Percentiles rank a stretch among this genome's conserved stretches.
These are phyloP conservation scores for Talaromyces rugulosus DNA, from an alignment of 2,329 filamentous ascomycete species.

Conservation along the genomic window DNA sequence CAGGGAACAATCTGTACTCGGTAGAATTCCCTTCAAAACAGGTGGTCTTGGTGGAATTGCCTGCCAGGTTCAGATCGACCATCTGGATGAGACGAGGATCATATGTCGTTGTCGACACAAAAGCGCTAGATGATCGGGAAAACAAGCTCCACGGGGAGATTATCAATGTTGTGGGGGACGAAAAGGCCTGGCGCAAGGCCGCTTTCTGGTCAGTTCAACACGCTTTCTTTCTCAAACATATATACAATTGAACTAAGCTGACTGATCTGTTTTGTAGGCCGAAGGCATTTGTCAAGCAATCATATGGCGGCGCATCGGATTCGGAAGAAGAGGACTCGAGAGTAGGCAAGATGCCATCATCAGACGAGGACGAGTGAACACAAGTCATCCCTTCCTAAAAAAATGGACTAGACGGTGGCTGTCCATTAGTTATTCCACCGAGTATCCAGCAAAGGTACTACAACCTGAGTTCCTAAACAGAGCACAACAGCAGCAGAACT, in stretches of 20 bases:
- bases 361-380: constrained; percentile 69
- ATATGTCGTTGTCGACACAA: constrained; percentile 77
- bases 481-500: constrained; percentile 68
- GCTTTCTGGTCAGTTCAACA: constrained; percentile 67
- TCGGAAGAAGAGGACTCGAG: constrained; percentile 75
- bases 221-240: background rate
- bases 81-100: constrained; percentile 91
- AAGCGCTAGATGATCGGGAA: constrained; percentile 59
- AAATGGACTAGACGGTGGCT: background rate
- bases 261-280: constrained; percentile 54
- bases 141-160: constrained; percentile 86
- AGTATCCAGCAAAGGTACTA: constrained; percentile 51
- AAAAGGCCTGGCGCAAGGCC: constrained; percentile 87
- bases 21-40: constrained; percentile 67
- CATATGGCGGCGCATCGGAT: constrained; percentile 60
- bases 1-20: constrained; percentile 85
- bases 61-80: constrained; percentile 79
- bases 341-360: constrained; percentile 80
- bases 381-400: constrained; percentile 17
- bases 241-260: background rate
- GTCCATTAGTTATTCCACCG: background rate
- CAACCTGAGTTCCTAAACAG: constrained; percentile 64
- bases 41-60: constrained; percentile 72
- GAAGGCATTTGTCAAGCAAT: constrained; percentile 68
- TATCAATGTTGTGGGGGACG: constrained; percentile 84